Base-by-base conservation (phyloP, 2,329 filamentous ascomycete species). In the Pyricularia pennisetigena region DNA sequence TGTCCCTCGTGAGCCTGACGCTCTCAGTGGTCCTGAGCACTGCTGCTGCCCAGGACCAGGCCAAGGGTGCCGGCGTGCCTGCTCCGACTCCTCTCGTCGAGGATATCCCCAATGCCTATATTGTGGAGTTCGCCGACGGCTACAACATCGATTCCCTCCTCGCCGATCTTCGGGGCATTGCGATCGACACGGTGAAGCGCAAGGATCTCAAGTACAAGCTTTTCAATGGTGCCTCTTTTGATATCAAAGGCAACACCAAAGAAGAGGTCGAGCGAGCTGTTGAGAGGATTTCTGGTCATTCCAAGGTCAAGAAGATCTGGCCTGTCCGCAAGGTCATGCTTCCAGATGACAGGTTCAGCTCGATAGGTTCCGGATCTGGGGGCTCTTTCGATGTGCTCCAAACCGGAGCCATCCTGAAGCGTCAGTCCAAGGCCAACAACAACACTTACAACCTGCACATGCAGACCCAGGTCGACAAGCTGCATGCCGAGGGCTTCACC, bases 401-500 rank as follows among this genome's bases (percentile, higher is more conserved):
- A n/a, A n/a, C n/a, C 12, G 64, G 64, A 32, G 30, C 29, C 10
- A n/a, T 41, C 64, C n/a, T 41, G 7, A 23, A 26, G 64, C 64
- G 64, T 20, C 59, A 29, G 24, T 32, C n/a, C 20, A 16, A 24
- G 28, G 24, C 26, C 8, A 65, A 65, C 64, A 65, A 65, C 64
- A 65, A 41, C 30, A 65, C 30, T 24, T 65, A 65, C 30, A 68
- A 70, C 7, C 70, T 73, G 1, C 76, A 79, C 67, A 68, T 75
- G 62, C 75, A 77, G 74, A 74, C 75, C 9, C 76, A 78, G 64
- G 76, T 80, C 10, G 77, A 81, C 69, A 76, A 75, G 68, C 75
- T 83, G n/a, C 79, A 79, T 14, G 78, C 75, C 4, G 74, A 77
- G 35, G 81, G 82, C 8, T 74, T 80, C n/a, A 82, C 78, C 1